These are phyloP conservation scores for Lodderomyces metapsilosis DNA, from an alignment of 1,139 yeast genomes.

Conservation along the genomic window DNA sequence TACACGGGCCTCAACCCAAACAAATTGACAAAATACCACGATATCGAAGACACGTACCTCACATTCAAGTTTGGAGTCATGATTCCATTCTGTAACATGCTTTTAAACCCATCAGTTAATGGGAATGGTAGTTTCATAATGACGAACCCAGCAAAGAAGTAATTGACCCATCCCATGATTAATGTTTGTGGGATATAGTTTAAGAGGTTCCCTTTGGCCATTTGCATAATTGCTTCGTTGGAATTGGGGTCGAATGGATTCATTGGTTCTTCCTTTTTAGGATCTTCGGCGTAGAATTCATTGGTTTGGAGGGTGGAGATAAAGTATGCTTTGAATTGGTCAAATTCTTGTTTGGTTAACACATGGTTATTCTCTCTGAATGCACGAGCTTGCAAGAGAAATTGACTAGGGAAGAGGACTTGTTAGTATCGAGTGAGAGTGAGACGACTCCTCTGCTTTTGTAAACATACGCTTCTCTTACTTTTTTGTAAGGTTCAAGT, in stretches of 20 bases:
- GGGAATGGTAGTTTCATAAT: conserved; percentile 64
- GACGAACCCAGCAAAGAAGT: conserved; percentile 89
- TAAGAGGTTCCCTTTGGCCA: conserved; percentile 80
- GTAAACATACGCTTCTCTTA: conserved; percentile 63
- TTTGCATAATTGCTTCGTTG: conserved; percentile 72
- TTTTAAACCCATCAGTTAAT: conserved; percentile 81
- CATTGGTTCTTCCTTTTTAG: conserved; percentile 44
- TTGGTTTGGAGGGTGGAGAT: conserved; percentile 50
- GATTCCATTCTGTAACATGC: conserved; percentile 89
- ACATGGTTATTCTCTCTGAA: conserved; percentile 51
- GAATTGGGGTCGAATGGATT: conserved; percentile 68
- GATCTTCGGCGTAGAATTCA: conserved; percentile 46
- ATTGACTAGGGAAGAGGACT: conserved; percentile 29
- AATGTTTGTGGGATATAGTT: conserved; percentile 88
- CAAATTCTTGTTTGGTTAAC: conserved; percentile 47
- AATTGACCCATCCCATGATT: conserved; percentile 95
- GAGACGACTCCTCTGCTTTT: no score
- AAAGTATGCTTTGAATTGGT: conserved; percentile 43
- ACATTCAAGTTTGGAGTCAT: conserved; percentile 83
- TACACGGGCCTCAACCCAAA: conserved; percentile 83
- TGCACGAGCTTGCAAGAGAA: conserved; percentile 53
- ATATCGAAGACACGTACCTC: conserved; percentile 90
- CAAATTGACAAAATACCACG: conserved; percentile 95
- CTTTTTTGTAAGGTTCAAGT: conserved; percentile 47
- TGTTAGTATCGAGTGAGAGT: conserved; percentile 2